Percentiles rank a stretch among this genome's conserved stretches.
These are phyloP conservation scores for Physcomitrium patens DNA, from an alignment of 225 moss, liverwort and hornwort species.

Conservation along the genomic window DNA sequence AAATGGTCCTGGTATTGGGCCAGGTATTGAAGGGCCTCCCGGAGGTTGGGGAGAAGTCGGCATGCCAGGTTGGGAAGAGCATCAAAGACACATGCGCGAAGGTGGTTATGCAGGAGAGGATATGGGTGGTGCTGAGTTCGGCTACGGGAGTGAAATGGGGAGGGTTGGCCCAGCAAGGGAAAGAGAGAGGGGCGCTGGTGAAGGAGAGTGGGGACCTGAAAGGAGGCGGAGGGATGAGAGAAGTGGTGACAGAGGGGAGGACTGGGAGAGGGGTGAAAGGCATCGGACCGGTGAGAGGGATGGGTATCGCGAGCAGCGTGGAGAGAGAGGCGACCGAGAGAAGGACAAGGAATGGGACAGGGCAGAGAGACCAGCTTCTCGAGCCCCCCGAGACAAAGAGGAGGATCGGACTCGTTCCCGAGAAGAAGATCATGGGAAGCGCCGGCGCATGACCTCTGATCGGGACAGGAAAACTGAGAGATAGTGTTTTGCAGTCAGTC, in stretches of 20 bases:
- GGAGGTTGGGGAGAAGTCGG: constrained; percentile 64
- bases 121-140: constrained; percentile 79
- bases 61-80: constrained; percentile 97
- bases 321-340: constrained; percentile 69
- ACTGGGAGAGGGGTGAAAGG: constrained; percentile 78
- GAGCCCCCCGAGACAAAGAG: constrained; percentile 83
- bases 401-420: constrained; percentile 87
- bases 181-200: constrained; percentile 72
- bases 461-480: constrained; percentile 91
- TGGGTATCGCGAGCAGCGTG: constrained; percentile 55
- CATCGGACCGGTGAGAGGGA: constrained; percentile 84
- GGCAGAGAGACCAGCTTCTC: constrained; percentile 58
- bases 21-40: constrained; percentile 83
- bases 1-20: constrained; percentile 85
- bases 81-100: constrained; percentile 82
- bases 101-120: constrained; percentile 85
- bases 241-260: constrained; percentile 76
- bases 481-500: constrained; percentile 32
- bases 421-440: constrained; percentile 91
- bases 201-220: constrained; percentile 84
- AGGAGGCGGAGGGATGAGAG: constrained; percentile 82
- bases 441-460: constrained; percentile 85
- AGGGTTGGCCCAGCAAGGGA: constrained; percentile 85
- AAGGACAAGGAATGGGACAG: constrained; percentile 98
- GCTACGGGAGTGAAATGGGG: constrained; percentile 84